A percentile compares a stretch with the other conserved stretches of the same genome.
phyloP scores from a whole-genome alignment of 2,329 filamentous ascomycete species.

The Dissoconium aciculare region DNA sequence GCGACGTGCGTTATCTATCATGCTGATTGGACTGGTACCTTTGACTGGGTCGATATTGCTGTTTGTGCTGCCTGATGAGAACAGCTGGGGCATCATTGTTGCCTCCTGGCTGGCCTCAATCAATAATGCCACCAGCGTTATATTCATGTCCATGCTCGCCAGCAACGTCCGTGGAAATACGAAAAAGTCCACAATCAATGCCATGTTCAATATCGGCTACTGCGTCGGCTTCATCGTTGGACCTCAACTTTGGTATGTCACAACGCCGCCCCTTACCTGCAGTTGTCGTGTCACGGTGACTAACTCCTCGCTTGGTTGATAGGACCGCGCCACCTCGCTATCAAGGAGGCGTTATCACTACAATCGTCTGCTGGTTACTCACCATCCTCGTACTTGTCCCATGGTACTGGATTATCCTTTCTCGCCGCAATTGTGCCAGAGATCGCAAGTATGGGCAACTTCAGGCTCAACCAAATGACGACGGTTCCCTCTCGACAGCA shows the following conservation, averaged over 20 bases:
- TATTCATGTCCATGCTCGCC: slow-evolving; percentile 31
- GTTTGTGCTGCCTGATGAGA: slow-evolving; percentile 26
- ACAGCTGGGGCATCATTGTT: slow-evolving; percentile 35
- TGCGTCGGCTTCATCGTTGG: slow-evolving; percentile 33
- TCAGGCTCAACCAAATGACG: too few relatives aligned
- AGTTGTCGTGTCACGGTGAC: neutral
- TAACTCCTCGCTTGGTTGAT: neutral
- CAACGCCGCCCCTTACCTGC: neutral
- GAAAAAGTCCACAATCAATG: slow-evolving; percentile 33
- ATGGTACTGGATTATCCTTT: slow-evolving; percentile 25
- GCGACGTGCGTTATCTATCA: slow-evolving; percentile 27
- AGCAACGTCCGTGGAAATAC: slow-evolving; percentile 40
- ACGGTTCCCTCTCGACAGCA: too few relatives aligned
- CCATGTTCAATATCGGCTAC: slow-evolving; percentile 38
- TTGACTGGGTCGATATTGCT: slow-evolving; percentile 33
- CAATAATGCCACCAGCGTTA: slow-evolving; percentile 29
- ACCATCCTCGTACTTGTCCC: slow-evolving; percentile 21
- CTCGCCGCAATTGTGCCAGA: slow-evolving; percentile 23
- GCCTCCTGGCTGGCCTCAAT: slow-evolving; percentile 35
- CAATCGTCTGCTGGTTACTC: slow-evolving; percentile 31
- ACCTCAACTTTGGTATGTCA: slow-evolving; percentile 34
- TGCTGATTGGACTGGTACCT: slow-evolving; percentile 29
- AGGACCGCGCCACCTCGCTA: slow-evolving; percentile 29
- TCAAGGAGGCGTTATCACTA: slow-evolving; percentile 33
- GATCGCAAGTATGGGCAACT: slow-evolving; percentile 10